Evolutionary conservation across 2,329 filamentous ascomycete species (phyloP).

Genomic region (Claviceps fusiformis): DNA sequence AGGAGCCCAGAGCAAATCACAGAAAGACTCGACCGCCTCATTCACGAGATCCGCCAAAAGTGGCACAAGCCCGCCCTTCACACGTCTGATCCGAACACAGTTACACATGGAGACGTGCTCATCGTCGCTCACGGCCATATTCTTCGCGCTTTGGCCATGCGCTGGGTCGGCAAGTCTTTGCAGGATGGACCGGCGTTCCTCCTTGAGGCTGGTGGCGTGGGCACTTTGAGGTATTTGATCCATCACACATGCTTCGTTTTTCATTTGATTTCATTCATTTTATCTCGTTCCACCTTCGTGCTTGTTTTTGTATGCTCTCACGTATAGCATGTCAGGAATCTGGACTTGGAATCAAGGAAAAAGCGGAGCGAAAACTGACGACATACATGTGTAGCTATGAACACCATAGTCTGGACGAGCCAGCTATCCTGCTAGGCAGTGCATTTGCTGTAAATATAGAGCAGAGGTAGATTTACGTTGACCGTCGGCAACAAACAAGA

Average conservation of each 20-base stretch:
- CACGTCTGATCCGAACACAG: constrained; percentile 24
- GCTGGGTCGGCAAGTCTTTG: constrained; percentile 65
- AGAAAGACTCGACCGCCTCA: constrained; percentile 58
- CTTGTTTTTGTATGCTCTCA: too few relatives aligned
- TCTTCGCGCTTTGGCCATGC: constrained; percentile 71
- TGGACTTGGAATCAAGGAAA: too few relatives aligned
- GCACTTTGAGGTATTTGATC: constrained; percentile 50
- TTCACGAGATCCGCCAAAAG: constrained; percentile 55
- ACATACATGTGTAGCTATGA: constrained; percentile 47
- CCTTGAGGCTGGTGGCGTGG: constrained; percentile 79
- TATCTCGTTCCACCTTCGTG: background rate
- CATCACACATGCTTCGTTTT: background rate
- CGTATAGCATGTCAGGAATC: too few relatives aligned
- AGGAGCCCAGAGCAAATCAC: constrained; percentile 63
- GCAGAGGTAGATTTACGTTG: constrained; percentile 9
- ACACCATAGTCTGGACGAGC: constrained; percentile 64
- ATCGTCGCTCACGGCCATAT: constrained; percentile 88
- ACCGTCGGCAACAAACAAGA: too few relatives aligned
- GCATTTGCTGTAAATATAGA: constrained; percentile 42
- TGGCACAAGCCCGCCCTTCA: constrained; percentile 52
- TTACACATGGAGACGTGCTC: constrained; percentile 24
- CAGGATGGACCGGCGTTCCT: constrained; percentile 65
- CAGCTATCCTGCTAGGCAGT: constrained; percentile 65
- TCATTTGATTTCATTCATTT: constrained; percentile 7
- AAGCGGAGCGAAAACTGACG: background rate